Evolutionary conservation across 371 early-diverging fungal genomes (phyloP).

Genomic region (Mortierella sp.): DNA sequence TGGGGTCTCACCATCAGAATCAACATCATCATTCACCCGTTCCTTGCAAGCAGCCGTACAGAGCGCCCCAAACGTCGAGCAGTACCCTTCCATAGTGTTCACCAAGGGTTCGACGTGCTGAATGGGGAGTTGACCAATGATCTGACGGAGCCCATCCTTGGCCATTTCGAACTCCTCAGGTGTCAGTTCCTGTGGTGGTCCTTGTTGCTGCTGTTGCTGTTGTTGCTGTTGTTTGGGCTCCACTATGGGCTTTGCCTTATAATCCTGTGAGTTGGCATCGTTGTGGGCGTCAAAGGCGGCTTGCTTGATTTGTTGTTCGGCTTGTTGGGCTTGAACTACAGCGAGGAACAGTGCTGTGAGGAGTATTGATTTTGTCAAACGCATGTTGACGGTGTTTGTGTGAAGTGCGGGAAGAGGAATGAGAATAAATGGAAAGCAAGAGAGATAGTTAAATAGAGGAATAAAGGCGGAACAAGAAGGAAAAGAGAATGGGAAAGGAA

Average conservation of each 20-base stretch:
- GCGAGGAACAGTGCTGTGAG: slow-evolving; percentile 7
- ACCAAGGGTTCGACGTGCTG: slow-evolving; percentile 36
- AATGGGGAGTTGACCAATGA: slow-evolving; percentile 19
- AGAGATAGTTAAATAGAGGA: background rate
- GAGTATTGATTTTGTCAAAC: background rate
- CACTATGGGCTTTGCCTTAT: background rate
- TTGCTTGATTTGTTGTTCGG: slow-evolving; percentile 18
- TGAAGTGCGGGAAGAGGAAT: background rate
- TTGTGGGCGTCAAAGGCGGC: slow-evolving; percentile 2
- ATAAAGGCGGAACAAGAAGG: background rate
- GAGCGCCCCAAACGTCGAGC: slow-evolving; percentile 19
- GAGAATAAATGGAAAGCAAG: background rate
- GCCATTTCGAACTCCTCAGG: slow-evolving; percentile 1
- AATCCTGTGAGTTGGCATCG: slow-evolving; percentile 3
- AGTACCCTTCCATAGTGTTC: slow-evolving; percentile 31
- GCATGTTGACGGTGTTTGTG: slow-evolving; percentile 6
- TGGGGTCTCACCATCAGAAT: background rate
- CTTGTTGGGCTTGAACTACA: slow-evolving; percentile 16
- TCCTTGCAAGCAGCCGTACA: slow-evolving; percentile 27
- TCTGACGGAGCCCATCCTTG: slow-evolving; percentile 7
- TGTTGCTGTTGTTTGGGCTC: no score
- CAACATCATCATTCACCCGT: background rate
- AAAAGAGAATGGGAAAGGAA: background rate
- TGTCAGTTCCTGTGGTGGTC: background rate
- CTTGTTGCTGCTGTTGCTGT: background rate